A percentile compares a stretch with the other conserved stretches of the same genome.
These are phyloP conservation scores for Dictyophora rubrovolvata DNA, from an alignment of 768 basidiomycete species.

Conservation along the genomic window DNA sequence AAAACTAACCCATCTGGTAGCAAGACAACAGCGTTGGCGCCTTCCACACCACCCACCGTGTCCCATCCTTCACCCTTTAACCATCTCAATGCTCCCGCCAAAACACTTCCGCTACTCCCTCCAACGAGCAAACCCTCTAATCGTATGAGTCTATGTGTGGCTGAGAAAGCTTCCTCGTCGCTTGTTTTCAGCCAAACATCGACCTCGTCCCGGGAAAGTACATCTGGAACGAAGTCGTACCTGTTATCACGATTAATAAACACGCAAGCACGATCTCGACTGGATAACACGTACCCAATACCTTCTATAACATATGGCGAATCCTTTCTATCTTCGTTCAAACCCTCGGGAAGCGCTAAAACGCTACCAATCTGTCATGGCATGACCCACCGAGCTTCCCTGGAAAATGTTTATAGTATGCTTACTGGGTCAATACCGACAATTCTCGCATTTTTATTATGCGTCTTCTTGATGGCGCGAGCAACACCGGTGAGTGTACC, in stretches of 20 bases:
- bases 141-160: slow-evolving; percentile 67
- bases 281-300: slow-evolving; percentile 46
- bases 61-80: slow-evolving; percentile 57
- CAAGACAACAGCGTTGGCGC: slow-evolving; percentile 80
- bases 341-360: slow-evolving; percentile 57
- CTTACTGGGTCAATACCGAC: slow-evolving; percentile 89
- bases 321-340: slow-evolving; percentile 47
- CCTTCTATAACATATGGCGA: slow-evolving; percentile 76
- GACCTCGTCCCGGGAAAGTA: slow-evolving; percentile 63
- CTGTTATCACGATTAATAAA: slow-evolving; percentile 13
- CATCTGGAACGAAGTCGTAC: slow-evolving; percentile 86
- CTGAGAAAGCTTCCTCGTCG: slow-evolving; percentile 72
- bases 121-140: slow-evolving; percentile 86
- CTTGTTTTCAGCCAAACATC: slow-evolving; percentile 79
- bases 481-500: slow-evolving; percentile 89
- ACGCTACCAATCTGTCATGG: slow-evolving; percentile 70
- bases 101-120: slow-evolving; percentile 82
- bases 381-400: neutral
- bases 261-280: neutral
- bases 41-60: slow-evolving; percentile 49
- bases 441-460: slow-evolving; percentile 62
- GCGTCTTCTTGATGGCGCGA: slow-evolving; percentile 64
- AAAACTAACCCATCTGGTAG: slow-evolving; percentile 77
- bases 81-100: slow-evolving; percentile 71
- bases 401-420: slow-evolving; percentile 2